A percentile compares a stretch with the other conserved stretches of the same genome.
Conservation (phyloP, 768 basidiomycete genomes). For the Hebeloma cylindrosporum region DNA sequence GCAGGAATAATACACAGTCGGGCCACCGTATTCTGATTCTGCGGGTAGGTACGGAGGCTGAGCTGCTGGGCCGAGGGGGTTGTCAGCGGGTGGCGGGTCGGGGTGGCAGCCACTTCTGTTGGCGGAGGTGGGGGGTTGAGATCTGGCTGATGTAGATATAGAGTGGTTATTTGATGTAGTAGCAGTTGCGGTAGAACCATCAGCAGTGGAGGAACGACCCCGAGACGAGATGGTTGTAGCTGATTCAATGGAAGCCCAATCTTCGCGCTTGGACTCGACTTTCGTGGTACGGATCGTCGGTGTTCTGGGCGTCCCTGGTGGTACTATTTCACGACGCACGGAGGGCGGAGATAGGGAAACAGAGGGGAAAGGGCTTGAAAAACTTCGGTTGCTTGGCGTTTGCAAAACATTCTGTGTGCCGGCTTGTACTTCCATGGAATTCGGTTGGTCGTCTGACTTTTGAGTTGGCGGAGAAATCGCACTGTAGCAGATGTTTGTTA, state of each 20-base stretch:
- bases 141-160: slow-evolving; percentile 1
- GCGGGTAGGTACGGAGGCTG: slow-evolving; percentile 52
- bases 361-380: slow-evolving; percentile 15
- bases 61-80: slow-evolving; percentile 53
- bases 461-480: neutral
- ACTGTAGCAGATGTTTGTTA: too few relatives aligned
- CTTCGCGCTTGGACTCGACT: too few relatives aligned
- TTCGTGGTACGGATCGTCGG: too few relatives aligned
- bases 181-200: neutral
- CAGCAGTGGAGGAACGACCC: neutral
- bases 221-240: neutral
- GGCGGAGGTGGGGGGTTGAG: neutral
- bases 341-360: slow-evolving; percentile 16
- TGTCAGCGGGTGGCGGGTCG: slow-evolving; percentile 40
- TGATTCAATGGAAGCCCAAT: too few relatives aligned
- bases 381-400: slow-evolving; percentile 1
- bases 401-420: neutral
- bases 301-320: too few relatives aligned
- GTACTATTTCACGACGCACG: too few relatives aligned
- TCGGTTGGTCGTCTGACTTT: neutral
- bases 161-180: neutral
- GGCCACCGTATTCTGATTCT: slow-evolving; percentile 45
- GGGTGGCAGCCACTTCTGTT: slow-evolving; percentile 26
- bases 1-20: slow-evolving; percentile 54
- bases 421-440: neutral